phyloP scores from a whole-genome alignment of 2,329 filamentous ascomycete species.

The Dryadomyces quercus-mongolicae region DNA sequence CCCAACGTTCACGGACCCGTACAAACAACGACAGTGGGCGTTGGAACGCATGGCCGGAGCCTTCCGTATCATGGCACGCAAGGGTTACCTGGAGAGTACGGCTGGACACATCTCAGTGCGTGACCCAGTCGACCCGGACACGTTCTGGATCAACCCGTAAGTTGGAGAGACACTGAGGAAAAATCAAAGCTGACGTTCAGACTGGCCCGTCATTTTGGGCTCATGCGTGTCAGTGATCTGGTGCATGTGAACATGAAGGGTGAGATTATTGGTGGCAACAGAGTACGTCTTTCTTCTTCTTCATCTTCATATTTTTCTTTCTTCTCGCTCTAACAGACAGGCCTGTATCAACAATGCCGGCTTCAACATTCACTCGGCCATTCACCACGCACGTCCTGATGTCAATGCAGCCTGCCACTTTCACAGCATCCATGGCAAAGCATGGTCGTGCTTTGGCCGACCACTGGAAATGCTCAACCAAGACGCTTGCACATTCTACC shows the following conservation, averaged over 20 bases:
- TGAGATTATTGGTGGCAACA: neutral
- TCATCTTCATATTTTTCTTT: neutral
- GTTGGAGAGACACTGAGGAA: neutral
- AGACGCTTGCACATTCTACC: constrained; percentile 51
- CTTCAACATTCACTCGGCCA: constrained; percentile 56
- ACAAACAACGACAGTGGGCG: constrained; percentile 46
- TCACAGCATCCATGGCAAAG: constrained; percentile 52
- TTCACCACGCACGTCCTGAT: constrained; percentile 52
- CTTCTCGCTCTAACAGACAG: constrained; percentile 19
- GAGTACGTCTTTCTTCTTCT: no score
- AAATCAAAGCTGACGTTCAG: neutral
- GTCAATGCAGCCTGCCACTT: constrained; percentile 57
- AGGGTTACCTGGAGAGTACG: constrained; percentile 53
- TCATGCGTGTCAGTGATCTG: neutral
- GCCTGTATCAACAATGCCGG: constrained; percentile 54
- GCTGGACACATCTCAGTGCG: constrained; percentile 51
- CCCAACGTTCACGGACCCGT: neutral
- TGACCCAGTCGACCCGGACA: constrained; percentile 47
- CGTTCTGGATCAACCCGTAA: constrained; percentile 53
- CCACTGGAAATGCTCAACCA: constrained; percentile 58
- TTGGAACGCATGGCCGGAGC: constrained; percentile 40
- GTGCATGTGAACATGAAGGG: neutral
- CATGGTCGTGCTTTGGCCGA: constrained; percentile 51
- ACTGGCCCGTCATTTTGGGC: neutral
- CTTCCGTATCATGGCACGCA: constrained; percentile 40